Evolutionary conservation across 768 basidiomycete species (phyloP), one percentile per base, ranked within the genome.

Genomic region (Rhodocollybia butyracea): DNA sequence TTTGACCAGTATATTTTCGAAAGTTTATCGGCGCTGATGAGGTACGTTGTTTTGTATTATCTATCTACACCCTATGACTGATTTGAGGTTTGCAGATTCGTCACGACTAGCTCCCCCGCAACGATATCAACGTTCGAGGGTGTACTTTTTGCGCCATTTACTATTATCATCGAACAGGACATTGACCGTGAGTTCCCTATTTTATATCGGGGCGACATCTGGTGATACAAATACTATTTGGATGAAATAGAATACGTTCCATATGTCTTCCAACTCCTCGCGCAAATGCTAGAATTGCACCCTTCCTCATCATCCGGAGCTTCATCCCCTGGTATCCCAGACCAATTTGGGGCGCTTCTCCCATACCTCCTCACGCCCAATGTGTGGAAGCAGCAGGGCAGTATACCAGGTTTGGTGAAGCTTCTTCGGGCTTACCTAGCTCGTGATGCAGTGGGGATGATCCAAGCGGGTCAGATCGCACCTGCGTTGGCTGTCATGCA

Each of bases 1-100:
- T 98, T 99, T 70, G 95, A 97, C 68, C 97, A 98, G 68, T 97
- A 92, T 66, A 89, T 94, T 60, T 98, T 99, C 64, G 96, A 99
- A 73, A 90, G 89, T 66, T 85, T 99, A 39, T 89, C 95, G n/a
- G 95, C 88, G 2, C 73, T 99, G 61, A 88, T 97, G 76, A 82
- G 91, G 91, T 91, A 4, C 19, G 55, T 36, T 19, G 42, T 36
- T 34, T 30, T 3, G 36, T 26, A 55, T n/a, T 8, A 30, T 1
- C 17, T 48, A 1, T 17, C 6, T 3, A 21, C 17, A 10, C 0
- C 21, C 13, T 26, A 19, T 42, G 2, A 53, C 27, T 11, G 42
- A 21, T 3, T 22, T 27, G 26, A 10, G 40, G 30, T 24, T 48
- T 46, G 1, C 60, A 93, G 93, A 61, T 98, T 96, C 64, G 76